Evolutionary conservation across 2,329 filamentous ascomycete species (phyloP).

Genomic region (Calycina herbarum): DNA sequence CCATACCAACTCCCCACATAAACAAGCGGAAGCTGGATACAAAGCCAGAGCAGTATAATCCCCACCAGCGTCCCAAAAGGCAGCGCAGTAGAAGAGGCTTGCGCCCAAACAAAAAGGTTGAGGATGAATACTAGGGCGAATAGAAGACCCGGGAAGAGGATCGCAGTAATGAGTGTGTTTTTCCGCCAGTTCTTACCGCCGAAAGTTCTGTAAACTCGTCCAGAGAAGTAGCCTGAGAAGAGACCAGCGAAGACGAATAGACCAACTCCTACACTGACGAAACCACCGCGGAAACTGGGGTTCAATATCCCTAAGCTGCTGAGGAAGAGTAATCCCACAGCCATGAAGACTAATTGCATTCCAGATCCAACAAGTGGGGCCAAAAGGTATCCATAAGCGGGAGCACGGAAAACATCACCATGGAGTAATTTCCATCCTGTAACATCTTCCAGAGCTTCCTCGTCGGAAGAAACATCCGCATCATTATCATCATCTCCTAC

Average conservation of each 20-base stretch:
- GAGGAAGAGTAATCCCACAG: slow-evolving; percentile 67
- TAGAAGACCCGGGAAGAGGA: slow-evolving; percentile 75
- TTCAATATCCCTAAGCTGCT: slow-evolving; percentile 78
- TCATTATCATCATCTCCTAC: slow-evolving; percentile 53
- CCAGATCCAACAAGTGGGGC: slow-evolving; percentile 82
- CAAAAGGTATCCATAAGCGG: slow-evolving; percentile 67
- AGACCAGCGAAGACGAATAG: slow-evolving; percentile 81
- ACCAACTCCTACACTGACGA: slow-evolving; percentile 79
- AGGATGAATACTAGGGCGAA: slow-evolving; percentile 76
- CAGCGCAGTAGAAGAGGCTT: slow-evolving; percentile 83
- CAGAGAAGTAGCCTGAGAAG: slow-evolving; percentile 87
- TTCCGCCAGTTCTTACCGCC: slow-evolving; percentile 72
- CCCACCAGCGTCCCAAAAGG: slow-evolving; percentile 77
- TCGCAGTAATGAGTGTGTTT: slow-evolving; percentile 75
- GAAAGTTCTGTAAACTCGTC: slow-evolving; percentile 79
- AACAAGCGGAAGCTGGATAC: slow-evolving; percentile 82
- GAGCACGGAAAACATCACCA: slow-evolving; percentile 81
- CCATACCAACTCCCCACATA: slow-evolving; percentile 79
- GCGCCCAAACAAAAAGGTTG: slow-evolving; percentile 88
- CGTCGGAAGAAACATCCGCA: slow-evolving; percentile 61
- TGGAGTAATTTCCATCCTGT: slow-evolving; percentile 88
- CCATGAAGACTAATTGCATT: slow-evolving; percentile 84
- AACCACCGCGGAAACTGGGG: slow-evolving; percentile 86
- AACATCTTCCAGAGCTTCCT: slow-evolving; percentile 74
- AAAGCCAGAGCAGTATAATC: slow-evolving; percentile 75